Evolutionary conservation across 331 rosid genomes (phyloP).

Genomic region (Acacia concinna): DNA sequence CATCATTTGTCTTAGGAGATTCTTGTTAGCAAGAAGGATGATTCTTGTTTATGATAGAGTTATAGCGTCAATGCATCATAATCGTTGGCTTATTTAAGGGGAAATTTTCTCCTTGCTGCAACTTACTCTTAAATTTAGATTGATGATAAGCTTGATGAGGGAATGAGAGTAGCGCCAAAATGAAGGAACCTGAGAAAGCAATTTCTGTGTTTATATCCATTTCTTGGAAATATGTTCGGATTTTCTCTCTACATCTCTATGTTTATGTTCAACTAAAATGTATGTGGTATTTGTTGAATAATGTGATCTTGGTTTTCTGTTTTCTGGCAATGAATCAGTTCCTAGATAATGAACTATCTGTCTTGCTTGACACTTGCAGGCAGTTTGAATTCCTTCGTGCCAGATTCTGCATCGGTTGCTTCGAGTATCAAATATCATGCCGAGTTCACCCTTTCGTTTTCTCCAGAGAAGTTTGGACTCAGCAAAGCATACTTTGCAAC

Average conservation of each 20-base stretch:
- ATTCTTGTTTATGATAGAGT: slow-evolving; percentile 5
- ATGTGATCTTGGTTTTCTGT: neutral
- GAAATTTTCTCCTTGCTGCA: neutral
- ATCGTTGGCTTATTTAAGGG: slow-evolving; percentile 4
- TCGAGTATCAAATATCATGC: slow-evolving; percentile 90
- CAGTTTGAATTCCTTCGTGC: slow-evolving; percentile 39
- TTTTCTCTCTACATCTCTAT: neutral
- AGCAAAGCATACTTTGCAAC: slow-evolving; percentile 82
- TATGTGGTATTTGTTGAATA: neutral
- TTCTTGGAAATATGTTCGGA: neutral
- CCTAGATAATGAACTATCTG: neutral
- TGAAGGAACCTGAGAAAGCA: neutral
- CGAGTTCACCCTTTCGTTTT: slow-evolving; percentile 79
- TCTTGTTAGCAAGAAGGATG: slow-evolving; percentile 6
- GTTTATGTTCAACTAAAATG: neutral
- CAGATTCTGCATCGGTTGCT: slow-evolving; percentile 74
- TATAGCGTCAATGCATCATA: slow-evolving; percentile 18
- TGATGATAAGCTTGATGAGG: neutral
- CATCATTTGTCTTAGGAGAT: slow-evolving; percentile 15
- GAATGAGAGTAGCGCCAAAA: neutral
- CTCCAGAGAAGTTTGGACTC: slow-evolving; percentile 69
- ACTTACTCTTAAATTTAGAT: neutral
- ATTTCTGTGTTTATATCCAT: neutral
- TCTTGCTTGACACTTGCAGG: slow-evolving; percentile 34
- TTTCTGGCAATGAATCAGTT: neutral